Evolutionary conservation across 257 asterid genomes (phyloP).

Genomic region (Petunia secreta): DNA sequence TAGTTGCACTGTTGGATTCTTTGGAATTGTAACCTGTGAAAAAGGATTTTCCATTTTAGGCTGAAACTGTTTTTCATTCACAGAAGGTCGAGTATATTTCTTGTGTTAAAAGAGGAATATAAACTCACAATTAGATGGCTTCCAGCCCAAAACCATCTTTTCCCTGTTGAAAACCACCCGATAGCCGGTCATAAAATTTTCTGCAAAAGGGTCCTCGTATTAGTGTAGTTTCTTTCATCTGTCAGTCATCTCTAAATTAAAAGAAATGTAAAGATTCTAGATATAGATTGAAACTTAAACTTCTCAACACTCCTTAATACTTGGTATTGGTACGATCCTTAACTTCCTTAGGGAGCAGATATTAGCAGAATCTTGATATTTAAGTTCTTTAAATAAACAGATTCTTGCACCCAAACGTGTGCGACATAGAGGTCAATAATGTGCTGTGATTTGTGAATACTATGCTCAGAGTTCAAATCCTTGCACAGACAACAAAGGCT

Average conservation of each 20-base stretch:
- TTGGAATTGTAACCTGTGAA: conserved; percentile 39
- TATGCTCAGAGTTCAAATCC: no score
- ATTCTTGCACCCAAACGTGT: no score
- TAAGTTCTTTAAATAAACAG: no score
- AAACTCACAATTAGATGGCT: conserved; percentile 68
- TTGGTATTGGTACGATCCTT: no score
- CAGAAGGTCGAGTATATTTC: neutral
- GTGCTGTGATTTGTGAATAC: no score
- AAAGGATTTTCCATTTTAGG: neutral
- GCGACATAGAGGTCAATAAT: no score
- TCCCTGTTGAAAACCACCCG: conserved; percentile 81
- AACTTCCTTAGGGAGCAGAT: no score
- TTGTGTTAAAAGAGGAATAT: neutral
- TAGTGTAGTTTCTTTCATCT: neutral
- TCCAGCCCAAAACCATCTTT: conserved; percentile 89
- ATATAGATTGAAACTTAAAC: neutral
- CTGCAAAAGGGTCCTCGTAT: conserved; percentile 41
- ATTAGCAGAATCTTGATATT: no score
- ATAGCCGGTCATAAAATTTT: conserved; percentile 85
- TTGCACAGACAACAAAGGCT: no score
- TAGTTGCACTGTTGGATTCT: conserved; percentile 41
- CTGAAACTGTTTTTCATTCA: neutral
- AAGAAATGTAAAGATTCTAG: neutral
- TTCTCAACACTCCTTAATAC: no score
- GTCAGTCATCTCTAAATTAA: neutral